phyloP scores from a whole-genome alignment of 306 rosid species.

The Cucumis melo region DNA sequence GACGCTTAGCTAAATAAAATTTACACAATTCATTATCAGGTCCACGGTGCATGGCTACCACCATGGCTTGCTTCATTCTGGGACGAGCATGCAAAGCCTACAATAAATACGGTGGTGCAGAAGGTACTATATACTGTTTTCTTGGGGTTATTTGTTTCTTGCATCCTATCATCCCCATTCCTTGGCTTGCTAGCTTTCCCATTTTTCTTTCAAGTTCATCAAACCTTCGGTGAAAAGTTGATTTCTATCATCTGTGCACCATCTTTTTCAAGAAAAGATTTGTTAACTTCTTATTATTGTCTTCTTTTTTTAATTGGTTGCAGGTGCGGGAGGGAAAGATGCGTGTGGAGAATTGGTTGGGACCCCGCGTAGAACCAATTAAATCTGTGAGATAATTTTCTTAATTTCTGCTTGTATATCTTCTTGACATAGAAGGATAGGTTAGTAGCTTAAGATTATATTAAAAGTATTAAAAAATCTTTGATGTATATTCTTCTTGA shows the following conservation, averaged over 20 bases:
- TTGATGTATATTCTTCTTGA: neutral
- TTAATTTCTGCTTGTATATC: neutral
- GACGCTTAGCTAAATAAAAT: neutral
- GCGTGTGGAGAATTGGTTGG: neutral
- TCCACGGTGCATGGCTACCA: slow-evolving; percentile 85
- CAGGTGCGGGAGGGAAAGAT: neutral
- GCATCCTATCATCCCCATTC: neutral
- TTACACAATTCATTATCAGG: slow-evolving; percentile 31
- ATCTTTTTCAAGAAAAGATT: neutral
- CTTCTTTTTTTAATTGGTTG: neutral
- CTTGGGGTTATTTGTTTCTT: neutral
- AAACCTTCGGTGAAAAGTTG: neutral
- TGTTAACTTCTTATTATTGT: neutral
- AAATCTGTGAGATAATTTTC: slow-evolving; percentile 9
- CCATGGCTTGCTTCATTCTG: slow-evolving; percentile 87
- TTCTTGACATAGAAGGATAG: neutral
- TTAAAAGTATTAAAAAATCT: neutral
- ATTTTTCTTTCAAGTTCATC: no score
- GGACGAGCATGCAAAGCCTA: slow-evolving; percentile 73
- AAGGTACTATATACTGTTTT: slow-evolving; percentile 30
- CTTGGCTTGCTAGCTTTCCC: neutral
- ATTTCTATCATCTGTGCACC: neutral
- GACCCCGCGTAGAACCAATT: neutral
- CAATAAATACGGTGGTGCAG: slow-evolving; percentile 31
- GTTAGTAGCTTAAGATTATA: neutral